Base-by-base conservation (phyloP, 345 rosid species). In the Brassica incana region DNA sequence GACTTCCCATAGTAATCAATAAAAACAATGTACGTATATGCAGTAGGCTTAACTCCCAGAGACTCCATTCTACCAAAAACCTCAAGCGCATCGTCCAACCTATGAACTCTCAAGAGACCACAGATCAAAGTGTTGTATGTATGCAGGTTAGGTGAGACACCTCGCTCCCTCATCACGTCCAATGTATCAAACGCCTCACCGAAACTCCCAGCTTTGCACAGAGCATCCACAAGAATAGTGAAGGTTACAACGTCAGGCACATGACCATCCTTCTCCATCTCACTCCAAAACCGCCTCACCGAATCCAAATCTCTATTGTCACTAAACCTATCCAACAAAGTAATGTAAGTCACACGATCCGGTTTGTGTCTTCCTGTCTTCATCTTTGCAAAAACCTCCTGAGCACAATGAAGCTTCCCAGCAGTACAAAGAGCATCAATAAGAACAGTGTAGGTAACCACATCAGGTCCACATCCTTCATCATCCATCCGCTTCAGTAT, bases 1-100 rank as follows among this genome's bases (percentile, higher is more conserved):
- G 82, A 77, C 88, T 95, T 95, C 70, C 97, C 99, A 73, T 92
- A 89, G 84, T 92, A 91, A 84, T 95, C 91, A 40, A 95, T 95
- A 84, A 92, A 92, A 78, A 92, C 94, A 27, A 92, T 81, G 77
- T 89, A 89, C 3, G 97, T 90, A 71, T 86, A 92, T n/a, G 91
- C 94, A 73, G 90, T 91, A 60, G 97, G 95, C 62, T 78, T 84
- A 76, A 89, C 79, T 2, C 97, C 97, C 15, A 88, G 56, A 72
- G 88, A 78, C 78, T 85, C 94, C 92, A 92, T 82, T 16, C 79
- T 83, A 70, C 67, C 80, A 74, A 90, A 91, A 66, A 91, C 81
- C 61, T 80, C 87, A 43, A 85, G 79, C 25, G 99, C 97, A 45
- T 89, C 92, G 66, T 81, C 85, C 65, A 91, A 74, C 83, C 86